These are phyloP conservation scores for Corymbia maculata DNA, from an alignment of 345 rosid species.

Conservation along the genomic window DNA sequence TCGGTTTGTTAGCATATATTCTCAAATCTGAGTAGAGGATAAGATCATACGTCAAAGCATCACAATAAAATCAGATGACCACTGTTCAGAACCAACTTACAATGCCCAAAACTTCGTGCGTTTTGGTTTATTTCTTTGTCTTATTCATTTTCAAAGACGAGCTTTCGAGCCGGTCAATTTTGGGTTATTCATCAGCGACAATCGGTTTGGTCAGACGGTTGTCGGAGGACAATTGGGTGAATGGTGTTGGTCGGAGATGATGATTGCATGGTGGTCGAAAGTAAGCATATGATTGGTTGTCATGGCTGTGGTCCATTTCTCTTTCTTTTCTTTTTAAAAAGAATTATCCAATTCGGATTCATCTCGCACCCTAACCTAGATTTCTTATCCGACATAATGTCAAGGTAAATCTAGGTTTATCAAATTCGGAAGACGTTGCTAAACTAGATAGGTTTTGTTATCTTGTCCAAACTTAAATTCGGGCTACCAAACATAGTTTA, in stretches of 20 bases:
- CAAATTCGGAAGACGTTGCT: not conserved
- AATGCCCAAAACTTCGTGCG: not conserved
- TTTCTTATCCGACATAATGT: not conserved
- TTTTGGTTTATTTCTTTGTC: not conserved
- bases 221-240: not conserved
- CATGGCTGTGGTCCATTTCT: not conserved
- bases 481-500: rapidly evolving
- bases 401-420: not conserved
- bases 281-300: not conserved
- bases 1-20: not conserved
- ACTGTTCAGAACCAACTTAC: not conserved
- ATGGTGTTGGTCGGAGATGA: not conserved
- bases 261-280: not conserved
- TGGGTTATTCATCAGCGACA: not conserved
- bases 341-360: not conserved
- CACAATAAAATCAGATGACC: not conserved
- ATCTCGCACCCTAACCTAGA: not conserved
- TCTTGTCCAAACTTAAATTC: not conserved
- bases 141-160: not conserved
- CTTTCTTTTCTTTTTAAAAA: not conserved
- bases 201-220: too few relatives aligned
- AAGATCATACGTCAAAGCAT: not conserved
- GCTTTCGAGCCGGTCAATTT: not conserved
- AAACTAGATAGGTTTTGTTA: not conserved
- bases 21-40: not conserved